Conservation (phyloP, 495 filamentous ascomycete genomes). For the Durotheca rogersii region DNA sequence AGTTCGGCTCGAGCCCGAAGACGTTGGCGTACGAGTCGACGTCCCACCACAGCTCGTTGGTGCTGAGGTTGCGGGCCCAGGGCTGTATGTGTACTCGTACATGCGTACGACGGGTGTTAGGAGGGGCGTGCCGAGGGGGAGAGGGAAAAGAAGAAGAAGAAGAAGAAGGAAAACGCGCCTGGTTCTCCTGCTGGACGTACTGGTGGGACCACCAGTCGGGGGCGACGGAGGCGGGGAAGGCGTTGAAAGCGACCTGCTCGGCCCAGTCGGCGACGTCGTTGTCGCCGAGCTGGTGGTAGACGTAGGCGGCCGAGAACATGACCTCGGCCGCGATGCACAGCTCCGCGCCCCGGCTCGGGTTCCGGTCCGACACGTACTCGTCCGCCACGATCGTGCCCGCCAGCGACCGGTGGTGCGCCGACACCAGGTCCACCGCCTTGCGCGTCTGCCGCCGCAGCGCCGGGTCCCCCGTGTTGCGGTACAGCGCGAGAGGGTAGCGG, state of each 20-base stretch:
- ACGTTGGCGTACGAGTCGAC: slow-evolving; percentile 42
- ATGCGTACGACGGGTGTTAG: background rate
- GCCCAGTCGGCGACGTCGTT: slow-evolving; percentile 57
- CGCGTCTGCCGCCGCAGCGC: slow-evolving; percentile 24
- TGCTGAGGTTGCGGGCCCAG: slow-evolving; percentile 40
- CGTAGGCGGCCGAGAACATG: slow-evolving; percentile 36
- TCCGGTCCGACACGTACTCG: slow-evolving; percentile 32
- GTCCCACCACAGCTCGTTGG: slow-evolving; percentile 50
- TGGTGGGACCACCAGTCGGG: slow-evolving; percentile 63
- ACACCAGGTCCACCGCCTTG: slow-evolving; percentile 34
- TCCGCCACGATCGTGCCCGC: slow-evolving; percentile 36
- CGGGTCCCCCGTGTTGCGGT: slow-evolving; percentile 31
- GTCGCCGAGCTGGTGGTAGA: slow-evolving; percentile 46
- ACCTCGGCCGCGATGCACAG: slow-evolving; percentile 40
- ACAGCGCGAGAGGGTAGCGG: slow-evolving; percentile 27
- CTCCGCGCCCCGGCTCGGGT: slow-evolving; percentile 35
- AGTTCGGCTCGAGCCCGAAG: slow-evolving; percentile 48
- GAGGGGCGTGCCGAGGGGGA: background rate
- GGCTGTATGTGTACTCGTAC: slow-evolving; percentile 21
- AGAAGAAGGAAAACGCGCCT: slow-evolving; percentile 24
- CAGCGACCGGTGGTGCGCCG: slow-evolving; percentile 33
- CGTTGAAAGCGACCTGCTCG: slow-evolving; percentile 62
- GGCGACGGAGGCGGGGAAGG: slow-evolving; percentile 56
- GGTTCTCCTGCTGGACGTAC: slow-evolving; percentile 60
- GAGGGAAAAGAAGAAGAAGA: slow-evolving; percentile 24